Evolutionary conservation across 169 alveolate species (phyloP), one percentile per base, ranked within the genome.

Genomic region (Plasmodium gallinaceum): DNA sequence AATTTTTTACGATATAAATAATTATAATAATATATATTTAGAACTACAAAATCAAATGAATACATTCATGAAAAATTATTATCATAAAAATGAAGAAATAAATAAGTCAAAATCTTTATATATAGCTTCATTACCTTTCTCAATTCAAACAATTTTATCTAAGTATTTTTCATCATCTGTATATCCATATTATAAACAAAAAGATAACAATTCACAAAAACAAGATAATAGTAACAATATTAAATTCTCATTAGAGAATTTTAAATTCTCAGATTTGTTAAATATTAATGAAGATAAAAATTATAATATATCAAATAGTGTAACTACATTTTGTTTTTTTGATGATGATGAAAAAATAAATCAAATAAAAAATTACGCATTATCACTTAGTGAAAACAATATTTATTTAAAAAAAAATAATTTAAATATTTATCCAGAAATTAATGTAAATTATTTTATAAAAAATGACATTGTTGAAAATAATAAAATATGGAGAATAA

Each of bases 401-500:
- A 26, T 78, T 0, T 57, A 32, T 22, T 8, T 78, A 45, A 6
- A 64, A 46, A 52, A 43, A 48, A 65, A 51, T 12, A 18, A 78
- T 12, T 78, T 64, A 2, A 14, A 58, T 12, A 65, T 78, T 12
- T 26, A 64, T 20, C 78, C 89, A 26, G 71, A 78, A 51, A 16
- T 78, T n/a, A 20, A 78, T 57, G 12, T 78, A 6, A 51, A 32
- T 14, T 54, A 64, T 46, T 43, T 69, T 14, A 64, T 78, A n/a
- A n/a, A 78, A 24, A 65, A 32, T 22, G 45, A 51, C 8, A 46
- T 22, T 22, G 10, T 12, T 20, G 89, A 78, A 5, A 45, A 64
- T 24, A 78, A 78, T 78, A 64, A 78, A 58, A 58, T 78, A 12
- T 78, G 89, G 89, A 54, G 64, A 26, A n/a, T 22, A n/a, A 26